Evolutionary conservation across 495 filamentous ascomycete species (phyloP).

Genomic region (Stereocaulon alpinum): DNA sequence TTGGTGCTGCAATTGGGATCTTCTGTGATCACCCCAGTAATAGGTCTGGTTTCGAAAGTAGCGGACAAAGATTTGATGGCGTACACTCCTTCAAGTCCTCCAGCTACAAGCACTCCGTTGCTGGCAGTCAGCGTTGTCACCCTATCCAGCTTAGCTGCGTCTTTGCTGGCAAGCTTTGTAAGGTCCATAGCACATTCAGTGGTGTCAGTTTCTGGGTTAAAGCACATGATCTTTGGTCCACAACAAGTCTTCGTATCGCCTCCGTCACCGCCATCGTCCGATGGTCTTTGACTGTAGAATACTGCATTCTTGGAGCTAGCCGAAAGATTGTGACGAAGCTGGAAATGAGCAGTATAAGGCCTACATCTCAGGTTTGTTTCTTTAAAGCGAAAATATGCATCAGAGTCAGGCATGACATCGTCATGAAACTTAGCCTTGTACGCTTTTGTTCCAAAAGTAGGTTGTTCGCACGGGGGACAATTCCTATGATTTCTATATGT

Average conservation of each 20-base stretch:
- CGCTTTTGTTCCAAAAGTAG: slow-evolving; percentile 9
- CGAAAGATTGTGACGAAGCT: slow-evolving; percentile 76
- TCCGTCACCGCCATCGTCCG: neutral
- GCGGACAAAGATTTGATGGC: slow-evolving; percentile 48
- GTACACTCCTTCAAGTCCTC: slow-evolving; percentile 76
- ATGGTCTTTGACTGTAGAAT: slow-evolving; percentile 58
- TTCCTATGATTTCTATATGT: slow-evolving; percentile 54
- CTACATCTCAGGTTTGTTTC: slow-evolving; percentile 57
- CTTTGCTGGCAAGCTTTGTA: slow-evolving; percentile 31
- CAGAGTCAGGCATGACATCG: slow-evolving; percentile 31
- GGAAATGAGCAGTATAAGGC: slow-evolving; percentile 69
- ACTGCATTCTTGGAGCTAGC: slow-evolving; percentile 62
- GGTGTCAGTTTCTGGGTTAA: slow-evolving; percentile 26
- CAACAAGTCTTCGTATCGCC: neutral
- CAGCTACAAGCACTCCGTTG: slow-evolving; percentile 61
- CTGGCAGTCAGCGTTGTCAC: slow-evolving; percentile 64
- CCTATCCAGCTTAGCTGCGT: slow-evolving; percentile 21
- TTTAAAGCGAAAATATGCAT: slow-evolving; percentile 59
- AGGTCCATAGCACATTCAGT: slow-evolving; percentile 53
- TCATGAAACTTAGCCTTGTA: slow-evolving; percentile 26
- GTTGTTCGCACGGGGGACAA: neutral
- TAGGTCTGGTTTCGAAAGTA: slow-evolving; percentile 32
- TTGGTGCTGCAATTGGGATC: slow-evolving; percentile 67
- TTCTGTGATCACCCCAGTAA: slow-evolving; percentile 53
- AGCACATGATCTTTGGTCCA: slow-evolving; percentile 11